Base-by-base conservation (phyloP, 345 rosid species). In the Limnanthes douglasii region DNA sequence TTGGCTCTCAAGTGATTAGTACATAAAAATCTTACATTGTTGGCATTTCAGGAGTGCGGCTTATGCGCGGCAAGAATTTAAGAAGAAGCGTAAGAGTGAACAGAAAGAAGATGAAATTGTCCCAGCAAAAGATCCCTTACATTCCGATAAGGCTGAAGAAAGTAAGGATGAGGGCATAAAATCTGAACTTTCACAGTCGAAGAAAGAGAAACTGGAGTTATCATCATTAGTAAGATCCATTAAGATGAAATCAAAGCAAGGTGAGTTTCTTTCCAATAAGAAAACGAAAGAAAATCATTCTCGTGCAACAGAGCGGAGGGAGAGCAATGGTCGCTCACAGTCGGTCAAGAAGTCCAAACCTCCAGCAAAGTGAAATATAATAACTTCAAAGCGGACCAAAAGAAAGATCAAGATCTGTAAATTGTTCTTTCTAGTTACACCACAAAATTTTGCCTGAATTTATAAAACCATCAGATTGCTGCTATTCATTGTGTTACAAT, bases 31-130 rank as follows among this genome's bases (percentile, higher is more conserved):
- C 29, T n/a, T 19, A 20, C 11, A 35, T 51, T 42, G 14, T n/a
- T n/a, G 43, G 12, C 39, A 7, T 37, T 72, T 64, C 64, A 90
- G 98, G 92, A 80, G 93, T 46, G 94, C 98, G 6, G 62, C 65
- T 7, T 80, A 77, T 59, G 75, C 61, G 9, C 81, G 94, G 51
- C 94, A 90, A 58, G 27, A 50, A 34, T 51, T 73, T 31, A 48
- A 53, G 56, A 62, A 47, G 45, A 64, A 52, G 67, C 71, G 39
- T 39, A 77, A 69, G 64, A 64, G 50, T 17, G 64, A 50, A 7
- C 45, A 4, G 12, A 34, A 11, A 50, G 38, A 43, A 46, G 15
- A 37, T 8, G 44, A 48, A 61, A 31, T 30, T 28, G 19, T 43
- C 45, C 3, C 37, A 35, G 18, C 40, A n/a, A 50, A 53, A 21